Evolutionary conservation across 2,329 filamentous ascomycete species (phyloP), one percentile per base, ranked within the genome.

Genomic region (Ceratocystis lukuohia): DNA sequence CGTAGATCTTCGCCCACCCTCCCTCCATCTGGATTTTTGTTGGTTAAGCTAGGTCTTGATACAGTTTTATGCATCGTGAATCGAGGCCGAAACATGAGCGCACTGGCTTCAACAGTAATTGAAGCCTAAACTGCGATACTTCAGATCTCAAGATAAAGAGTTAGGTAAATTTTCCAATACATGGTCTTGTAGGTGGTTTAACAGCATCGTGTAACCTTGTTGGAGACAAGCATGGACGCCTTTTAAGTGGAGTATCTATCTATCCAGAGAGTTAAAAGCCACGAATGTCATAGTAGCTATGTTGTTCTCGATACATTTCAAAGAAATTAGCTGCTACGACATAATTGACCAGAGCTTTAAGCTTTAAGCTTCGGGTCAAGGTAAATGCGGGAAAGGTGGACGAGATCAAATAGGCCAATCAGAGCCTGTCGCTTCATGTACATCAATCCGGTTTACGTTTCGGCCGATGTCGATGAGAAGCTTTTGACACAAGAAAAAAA

Each of bases 371-470:
- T 30, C 30, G 5, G 15, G n/a, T n/a, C 37, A 6, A 59, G 30
- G 28, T 22, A 53, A 48, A 41, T 41, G 37, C 37, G 15, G n/a
- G 20, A 59, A 25, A 59, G 17, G 17, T 22, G 17, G 7, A 41
- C 15, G 20, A 57, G 33, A 44, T 61, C 44, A 20, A 46, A 48
- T 46, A n/a, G 53, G 33, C 66, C 66, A 65, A 66, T 68, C 48
- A 68, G 48, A 44, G 50, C 59, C 20, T 20, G n/a, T 65, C 64
- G 64, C 66, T 66, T 66, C 7, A 17, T 30, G 66, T 57, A 63
- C 61, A 68, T 68, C 66, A 68, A 68, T 68, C 66, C 59, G 46
- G 37, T 20, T 45, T 28, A 61, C 64, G 66, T 68, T 68, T 68
- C 66, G 64, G 57, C 66, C 20, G 66, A 61, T 44, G 33, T 68